These are phyloP conservation scores for Fraxinus angustifolia DNA, from an alignment of 305 asterid genomes.

Conservation along the genomic window DNA sequence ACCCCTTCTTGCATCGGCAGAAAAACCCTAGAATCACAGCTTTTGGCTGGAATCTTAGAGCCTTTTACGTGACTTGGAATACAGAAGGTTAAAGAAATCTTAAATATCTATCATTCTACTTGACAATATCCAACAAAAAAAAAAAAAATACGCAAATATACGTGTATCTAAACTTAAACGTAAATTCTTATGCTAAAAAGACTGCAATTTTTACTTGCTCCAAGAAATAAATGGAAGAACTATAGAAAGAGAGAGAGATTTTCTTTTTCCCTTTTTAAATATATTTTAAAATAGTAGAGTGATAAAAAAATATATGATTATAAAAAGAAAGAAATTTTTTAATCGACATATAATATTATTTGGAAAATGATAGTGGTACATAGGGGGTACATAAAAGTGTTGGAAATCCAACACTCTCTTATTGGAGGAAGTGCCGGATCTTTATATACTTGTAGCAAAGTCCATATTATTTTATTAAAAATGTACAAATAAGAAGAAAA, in stretches of 20 bases:
- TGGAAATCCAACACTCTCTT: too few relatives aligned
- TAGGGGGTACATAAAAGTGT: too few relatives aligned
- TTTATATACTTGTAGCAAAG: too few relatives aligned
- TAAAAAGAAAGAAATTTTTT: too few relatives aligned
- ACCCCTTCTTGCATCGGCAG: conserved; percentile 53
- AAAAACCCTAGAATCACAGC: conserved; percentile 52
- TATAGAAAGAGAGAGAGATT: not conserved
- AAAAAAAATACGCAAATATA: not conserved
- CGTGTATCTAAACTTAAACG: conserved; percentile 22
- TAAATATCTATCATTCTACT: not conserved
- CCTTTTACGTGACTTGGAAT: conserved; percentile 22
- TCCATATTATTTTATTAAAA: too few relatives aligned
- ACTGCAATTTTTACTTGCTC: conserved; percentile 16
- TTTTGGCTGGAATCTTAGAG: conserved; percentile 44
- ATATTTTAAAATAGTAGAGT: too few relatives aligned
- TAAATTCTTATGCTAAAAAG: conserved; percentile 27
- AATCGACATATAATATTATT: too few relatives aligned
- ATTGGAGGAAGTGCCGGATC: too few relatives aligned
- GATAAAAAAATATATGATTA: too few relatives aligned
- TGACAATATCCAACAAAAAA: conserved; percentile 7
- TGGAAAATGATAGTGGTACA: too few relatives aligned
- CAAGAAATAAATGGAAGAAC: not conserved
- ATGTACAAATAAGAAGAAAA: too few relatives aligned
- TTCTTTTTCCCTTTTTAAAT: too few relatives aligned
- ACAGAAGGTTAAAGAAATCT: not conserved